These are phyloP conservation scores for Cantharellus anzutake DNA, from an alignment of 768 basidiomycete genomes.

Conservation along the genomic window DNA sequence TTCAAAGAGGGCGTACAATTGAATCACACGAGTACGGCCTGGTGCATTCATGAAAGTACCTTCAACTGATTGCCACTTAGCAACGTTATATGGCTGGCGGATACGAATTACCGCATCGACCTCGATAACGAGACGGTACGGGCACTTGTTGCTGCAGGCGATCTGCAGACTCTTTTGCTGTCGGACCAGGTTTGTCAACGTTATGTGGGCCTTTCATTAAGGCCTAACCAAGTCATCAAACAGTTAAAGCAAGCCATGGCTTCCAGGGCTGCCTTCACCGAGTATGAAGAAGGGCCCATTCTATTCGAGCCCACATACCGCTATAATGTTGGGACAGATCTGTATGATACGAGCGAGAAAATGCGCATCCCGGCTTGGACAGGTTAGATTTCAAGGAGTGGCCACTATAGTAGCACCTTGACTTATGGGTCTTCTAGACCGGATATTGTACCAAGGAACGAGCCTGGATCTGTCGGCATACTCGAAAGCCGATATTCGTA, in stretches of 20 bases:
- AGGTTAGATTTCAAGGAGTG: conserved; percentile 28
- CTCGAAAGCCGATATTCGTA: conserved; percentile 61
- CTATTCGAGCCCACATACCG: conserved; percentile 93
- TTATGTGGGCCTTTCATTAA: not conserved
- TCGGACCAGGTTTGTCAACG: conserved; percentile 59
- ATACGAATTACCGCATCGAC: conserved; percentile 89
- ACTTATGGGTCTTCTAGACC: conserved; percentile 34
- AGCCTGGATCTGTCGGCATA: conserved; percentile 60
- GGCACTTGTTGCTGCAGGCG: conserved; percentile 37
- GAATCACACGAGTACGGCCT: conserved; percentile 66
- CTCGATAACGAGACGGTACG: conserved; percentile 69
- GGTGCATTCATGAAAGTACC: not conserved
- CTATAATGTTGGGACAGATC: conserved; percentile 64
- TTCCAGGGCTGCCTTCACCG: conserved; percentile 50
- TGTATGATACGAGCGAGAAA: conserved; percentile 92
- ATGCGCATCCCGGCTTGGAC: conserved; percentile 96
- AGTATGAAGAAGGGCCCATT: conserved; percentile 77
- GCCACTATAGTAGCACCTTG: not conserved
- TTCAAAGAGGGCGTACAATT: conserved; percentile 77
- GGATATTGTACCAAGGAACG: conserved; percentile 69
- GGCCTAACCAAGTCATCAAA: not conserved
- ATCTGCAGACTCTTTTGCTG: conserved; percentile 53
- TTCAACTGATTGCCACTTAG: conserved; percentile 22
- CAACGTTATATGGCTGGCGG: conserved; percentile 84
- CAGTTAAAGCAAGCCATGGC: conserved; percentile 55